Evolutionary conservation across 345 rosid species (phyloP), one percentile per base, ranked within the genome.

Genomic region (Kandelia obovata): DNA sequence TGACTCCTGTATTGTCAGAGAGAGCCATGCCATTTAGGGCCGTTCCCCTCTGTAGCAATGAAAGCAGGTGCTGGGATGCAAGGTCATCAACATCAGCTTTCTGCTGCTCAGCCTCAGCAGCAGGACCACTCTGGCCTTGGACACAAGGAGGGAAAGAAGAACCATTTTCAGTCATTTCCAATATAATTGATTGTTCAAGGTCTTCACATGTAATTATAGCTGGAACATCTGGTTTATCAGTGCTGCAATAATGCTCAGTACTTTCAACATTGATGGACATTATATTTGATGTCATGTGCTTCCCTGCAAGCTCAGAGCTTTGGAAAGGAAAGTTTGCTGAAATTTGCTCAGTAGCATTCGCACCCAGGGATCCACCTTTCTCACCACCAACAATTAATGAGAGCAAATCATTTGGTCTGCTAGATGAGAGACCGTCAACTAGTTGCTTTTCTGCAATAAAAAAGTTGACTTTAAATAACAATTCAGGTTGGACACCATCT

Each of bases 191-290:
- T 76, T 87, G 96, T 80, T 95, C 99, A 69, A 95, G 98, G 81
- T 95, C 99, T 85, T 90, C 99, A 69, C 99, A 95, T 61, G 98
- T 95, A 76, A 95, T 92, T 65, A 95, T 86, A 71, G 96, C 77
- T 35, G 88, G 80, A 65, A 72, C 76, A 65, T 82, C 79, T 74
- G 78, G 68, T 59, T 86, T 76, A 32, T 56, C 69, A 64, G 26
- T 63, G 51, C 32, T 73, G 61, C 71, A 27, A 43, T 75, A 35
- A 73, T 78, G 81, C 68, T 78, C 79, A 16, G 63, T 20, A 51
- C 70, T 77, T 72, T 71, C 87, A 77, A 65, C 53, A 34, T 73
- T 26, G 56, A 27, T 62, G 61, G 72, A 43, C 19, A 25, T 46
- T 58, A 56, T 19, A 57, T 69, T 76, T 60, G 81, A 66, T 61